phyloP scores from a whole-genome alignment of 805 yeast species.

The Candida andamanensis region DNA sequence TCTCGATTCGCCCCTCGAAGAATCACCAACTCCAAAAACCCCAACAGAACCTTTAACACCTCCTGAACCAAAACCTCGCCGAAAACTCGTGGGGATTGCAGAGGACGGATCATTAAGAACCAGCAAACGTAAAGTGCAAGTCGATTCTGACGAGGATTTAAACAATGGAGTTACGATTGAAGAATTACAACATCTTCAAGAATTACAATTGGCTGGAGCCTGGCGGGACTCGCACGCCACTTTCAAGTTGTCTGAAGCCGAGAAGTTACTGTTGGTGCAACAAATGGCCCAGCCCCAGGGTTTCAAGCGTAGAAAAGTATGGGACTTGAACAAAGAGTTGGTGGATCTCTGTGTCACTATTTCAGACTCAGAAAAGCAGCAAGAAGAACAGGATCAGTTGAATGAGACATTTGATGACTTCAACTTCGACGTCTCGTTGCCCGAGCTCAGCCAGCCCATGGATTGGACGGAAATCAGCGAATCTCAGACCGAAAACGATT shows the following conservation, averaged over 20 bases:
- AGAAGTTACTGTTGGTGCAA: constrained; percentile 30
- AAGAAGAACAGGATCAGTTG: constrained; percentile 7
- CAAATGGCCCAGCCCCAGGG: constrained; percentile 28
- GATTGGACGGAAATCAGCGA: constrained; percentile 6
- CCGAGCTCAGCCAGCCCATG: constrained; percentile 13
- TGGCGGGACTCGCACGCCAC: constrained; percentile 18
- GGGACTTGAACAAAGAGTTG: constrained; percentile 8
- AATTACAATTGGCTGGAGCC: constrained; percentile 15
- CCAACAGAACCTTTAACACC: constrained; percentile 22
- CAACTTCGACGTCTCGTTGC: constrained; percentile 19
- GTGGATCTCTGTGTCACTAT: constrained; percentile 7
- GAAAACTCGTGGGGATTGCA: constrained; percentile 27
- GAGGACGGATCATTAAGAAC: constrained; percentile 45
- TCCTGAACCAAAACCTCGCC: constrained; percentile 13
- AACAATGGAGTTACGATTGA: constrained; percentile 38
- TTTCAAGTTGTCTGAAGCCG: constrained; percentile 22
- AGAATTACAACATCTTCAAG: constrained; percentile 25
- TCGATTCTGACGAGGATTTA: constrained; percentile 43
- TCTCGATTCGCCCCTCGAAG: constrained; percentile 34
- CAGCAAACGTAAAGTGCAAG: constrained; percentile 37
- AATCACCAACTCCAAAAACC: constrained; percentile 7
- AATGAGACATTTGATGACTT: constrained; percentile 13
- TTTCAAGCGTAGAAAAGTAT: constrained; percentile 23
- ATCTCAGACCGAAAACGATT: constrained; percentile 6
- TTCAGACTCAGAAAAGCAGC: constrained; percentile 14